phyloP scores from a whole-genome alignment of 495 filamentous ascomycete species.

The Aspergillus sparsus region DNA sequence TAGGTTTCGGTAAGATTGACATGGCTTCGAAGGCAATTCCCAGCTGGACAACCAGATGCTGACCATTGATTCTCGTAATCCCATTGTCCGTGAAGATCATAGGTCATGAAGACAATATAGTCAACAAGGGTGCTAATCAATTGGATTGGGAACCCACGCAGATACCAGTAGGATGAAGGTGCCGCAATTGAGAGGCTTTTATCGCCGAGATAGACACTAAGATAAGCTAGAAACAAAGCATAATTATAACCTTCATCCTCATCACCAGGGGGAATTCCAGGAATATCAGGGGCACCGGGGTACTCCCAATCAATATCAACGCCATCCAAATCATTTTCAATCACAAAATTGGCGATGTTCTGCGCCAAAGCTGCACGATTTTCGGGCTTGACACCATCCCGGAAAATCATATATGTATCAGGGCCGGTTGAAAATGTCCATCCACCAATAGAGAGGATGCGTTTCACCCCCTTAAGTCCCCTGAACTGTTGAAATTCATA shows the following conservation, averaged over 20 bases:
- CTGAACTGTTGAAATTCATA: slow-evolving; percentile 33
- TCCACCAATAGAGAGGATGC: slow-evolving; percentile 50
- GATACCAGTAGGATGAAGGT: slow-evolving; percentile 36
- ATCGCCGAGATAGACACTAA: background rate
- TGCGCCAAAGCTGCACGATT: slow-evolving; percentile 37
- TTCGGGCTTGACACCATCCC: slow-evolving; percentile 32
- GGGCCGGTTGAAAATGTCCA: slow-evolving; percentile 47
- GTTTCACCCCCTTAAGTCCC: slow-evolving; percentile 32
- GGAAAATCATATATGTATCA: slow-evolving; percentile 39
- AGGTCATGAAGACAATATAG: slow-evolving; percentile 43
- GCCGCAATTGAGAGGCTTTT: slow-evolving; percentile 25
- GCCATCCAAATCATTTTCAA: slow-evolving; percentile 36
- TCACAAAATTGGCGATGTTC: slow-evolving; percentile 39
- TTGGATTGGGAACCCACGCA: slow-evolving; percentile 34
- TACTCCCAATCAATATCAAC: slow-evolving; percentile 49
- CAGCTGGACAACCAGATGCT: slow-evolving; percentile 33
- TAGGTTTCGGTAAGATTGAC: slow-evolving; percentile 47
- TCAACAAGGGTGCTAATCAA: slow-evolving; percentile 29
- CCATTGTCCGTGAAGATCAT: slow-evolving; percentile 40
- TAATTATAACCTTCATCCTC: slow-evolving; percentile 27
- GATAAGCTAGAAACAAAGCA: slow-evolving; percentile 21
- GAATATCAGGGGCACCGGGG: slow-evolving; percentile 41
- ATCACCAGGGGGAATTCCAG: slow-evolving; percentile 37
- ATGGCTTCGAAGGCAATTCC: slow-evolving; percentile 46
- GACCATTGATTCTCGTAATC: too few species aligned